phyloP scores from a whole-genome alignment of 352 stramenopile genomes.

The Phytopythium mirpurense region DNA sequence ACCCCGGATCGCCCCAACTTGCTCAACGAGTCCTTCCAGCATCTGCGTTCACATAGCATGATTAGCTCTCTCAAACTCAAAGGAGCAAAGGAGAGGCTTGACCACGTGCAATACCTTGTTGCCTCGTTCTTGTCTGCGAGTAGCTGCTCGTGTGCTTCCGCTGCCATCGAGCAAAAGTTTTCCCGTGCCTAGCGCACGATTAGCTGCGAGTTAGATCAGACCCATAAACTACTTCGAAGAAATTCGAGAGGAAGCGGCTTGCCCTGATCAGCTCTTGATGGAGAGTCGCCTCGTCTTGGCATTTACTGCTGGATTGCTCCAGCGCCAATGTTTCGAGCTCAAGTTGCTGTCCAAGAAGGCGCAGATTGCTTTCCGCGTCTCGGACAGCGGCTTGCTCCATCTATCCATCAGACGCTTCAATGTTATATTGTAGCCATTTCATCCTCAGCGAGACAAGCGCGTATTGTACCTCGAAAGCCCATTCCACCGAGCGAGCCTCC shows the following conservation, averaged over 20 bases:
- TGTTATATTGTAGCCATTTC: background rate
- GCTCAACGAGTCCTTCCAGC: background rate
- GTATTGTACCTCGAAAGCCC: conserved; percentile 21
- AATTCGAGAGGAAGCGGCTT: background rate
- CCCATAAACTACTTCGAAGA: too few relatives aligned
- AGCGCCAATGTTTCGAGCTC: conserved; percentile 11
- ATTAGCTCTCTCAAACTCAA: background rate
- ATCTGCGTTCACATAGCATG: background rate
- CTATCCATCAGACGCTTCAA: background rate
- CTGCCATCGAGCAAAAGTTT: conserved; percentile 24
- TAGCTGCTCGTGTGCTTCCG: conserved; percentile 13
- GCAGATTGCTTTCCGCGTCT: conserved; percentile 15
- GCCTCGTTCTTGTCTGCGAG: background rate
- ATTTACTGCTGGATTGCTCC: conserved; percentile 6
- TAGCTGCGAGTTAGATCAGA: too few relatives aligned
- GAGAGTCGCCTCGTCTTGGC: conserved; percentile 9
- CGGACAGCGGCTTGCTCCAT: conserved; percentile 14
- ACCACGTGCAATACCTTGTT: background rate
- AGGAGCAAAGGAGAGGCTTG: background rate
- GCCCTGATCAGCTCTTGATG: conserved; percentile 22
- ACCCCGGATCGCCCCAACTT: background rate
- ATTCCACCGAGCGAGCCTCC: conserved; percentile 23
- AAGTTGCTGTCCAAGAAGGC: conserved; percentile 14
- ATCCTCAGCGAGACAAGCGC: background rate
- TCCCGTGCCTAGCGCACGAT: conserved; percentile 21